These are phyloP conservation scores for Paecilomyces sp. DNA, from an alignment of 2,329 filamentous ascomycete genomes.

Conservation along the genomic window DNA sequence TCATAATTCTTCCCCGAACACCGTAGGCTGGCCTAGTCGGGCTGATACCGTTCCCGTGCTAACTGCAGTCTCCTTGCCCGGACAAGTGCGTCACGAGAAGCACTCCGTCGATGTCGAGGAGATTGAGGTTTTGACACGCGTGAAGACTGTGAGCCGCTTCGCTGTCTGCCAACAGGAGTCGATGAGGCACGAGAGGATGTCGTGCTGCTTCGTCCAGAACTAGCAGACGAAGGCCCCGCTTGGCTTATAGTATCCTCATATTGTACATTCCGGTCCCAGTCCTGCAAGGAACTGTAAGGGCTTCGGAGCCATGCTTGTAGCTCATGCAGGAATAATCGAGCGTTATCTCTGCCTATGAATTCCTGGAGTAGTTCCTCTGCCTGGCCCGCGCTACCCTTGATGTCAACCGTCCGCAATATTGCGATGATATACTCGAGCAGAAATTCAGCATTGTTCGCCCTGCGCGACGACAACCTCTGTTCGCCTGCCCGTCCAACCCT, in stretches of 20 bases:
- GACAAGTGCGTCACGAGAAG: slow-evolving; percentile 9
- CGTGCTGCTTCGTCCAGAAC: background rate
- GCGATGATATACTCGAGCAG: slow-evolving; percentile 79
- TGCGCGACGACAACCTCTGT: slow-evolving; percentile 32
- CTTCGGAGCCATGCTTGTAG: slow-evolving; percentile 75
- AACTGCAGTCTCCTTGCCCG: slow-evolving; percentile 19
- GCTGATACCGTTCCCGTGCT: slow-evolving; percentile 24
- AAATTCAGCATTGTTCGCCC: slow-evolving; percentile 70
- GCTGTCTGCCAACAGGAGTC: slow-evolving; percentile 14
- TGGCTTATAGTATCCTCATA: slow-evolving; percentile 42
- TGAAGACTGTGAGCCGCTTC: slow-evolving; percentile 11
- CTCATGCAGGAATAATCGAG: slow-evolving; percentile 76
- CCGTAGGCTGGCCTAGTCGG: slow-evolving; percentile 15
- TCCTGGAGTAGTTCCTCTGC: slow-evolving; percentile 73
- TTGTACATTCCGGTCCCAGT: slow-evolving; percentile 76
- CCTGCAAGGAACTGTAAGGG: slow-evolving; percentile 62
- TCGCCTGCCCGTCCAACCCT: slow-evolving; percentile 18
- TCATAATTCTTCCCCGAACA: background rate
- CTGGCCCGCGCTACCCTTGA: slow-evolving; percentile 69
- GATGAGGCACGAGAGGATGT: slow-evolving; percentile 2
- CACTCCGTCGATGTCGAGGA: slow-evolving; percentile 6
- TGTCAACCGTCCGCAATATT: slow-evolving; percentile 74
- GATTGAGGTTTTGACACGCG: slow-evolving; percentile 19
- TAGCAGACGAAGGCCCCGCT: background rate
- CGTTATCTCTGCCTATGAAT: slow-evolving; percentile 67